Percentiles rank a stretch among this genome's conserved stretches.
Conservation (phyloP, 352 stramenopile species). For the Saprolegnia parasitica region DNA sequence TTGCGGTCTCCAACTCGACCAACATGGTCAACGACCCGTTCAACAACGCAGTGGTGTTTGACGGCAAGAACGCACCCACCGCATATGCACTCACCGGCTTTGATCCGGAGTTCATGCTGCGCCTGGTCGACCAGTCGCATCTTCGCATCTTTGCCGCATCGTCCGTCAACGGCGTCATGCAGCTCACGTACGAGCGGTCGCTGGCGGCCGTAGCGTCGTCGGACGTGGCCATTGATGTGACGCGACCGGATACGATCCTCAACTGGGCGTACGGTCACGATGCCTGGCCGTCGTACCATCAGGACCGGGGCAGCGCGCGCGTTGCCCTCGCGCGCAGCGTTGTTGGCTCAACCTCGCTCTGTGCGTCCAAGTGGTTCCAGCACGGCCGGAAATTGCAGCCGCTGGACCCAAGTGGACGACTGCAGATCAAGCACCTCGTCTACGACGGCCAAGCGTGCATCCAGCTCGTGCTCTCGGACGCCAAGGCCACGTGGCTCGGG, state of each 20-base stretch:
- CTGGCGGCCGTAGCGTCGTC: background rate
- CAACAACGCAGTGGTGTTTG: conserved; percentile 22
- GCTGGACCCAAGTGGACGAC: background rate
- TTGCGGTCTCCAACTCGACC: background rate
- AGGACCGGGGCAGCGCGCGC: background rate
- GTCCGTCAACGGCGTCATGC: background rate
- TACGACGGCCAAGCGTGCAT: background rate
- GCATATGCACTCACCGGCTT: background rate
- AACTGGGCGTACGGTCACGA: conserved; percentile 10
- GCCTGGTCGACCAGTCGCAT: background rate
- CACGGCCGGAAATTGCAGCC: background rate
- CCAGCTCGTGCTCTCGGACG: background rate
- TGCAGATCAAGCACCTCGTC: background rate
- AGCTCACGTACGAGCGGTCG: background rate
- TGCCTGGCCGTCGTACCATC: conserved; percentile 10
- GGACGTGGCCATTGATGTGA: conserved; percentile 2
- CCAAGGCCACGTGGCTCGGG: conserved; percentile 5
- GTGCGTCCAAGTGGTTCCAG: background rate
- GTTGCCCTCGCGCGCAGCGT: background rate
- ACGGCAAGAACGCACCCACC: background rate
- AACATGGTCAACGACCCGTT: conserved; percentile 23
- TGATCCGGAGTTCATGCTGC: conserved; percentile 3
- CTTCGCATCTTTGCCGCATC: background rate
- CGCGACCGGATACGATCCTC: background rate
- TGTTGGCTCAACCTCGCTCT: background rate